Evolutionary conservation across 1,284 basidiomycete genomes (phyloP).

Genomic region (Trichosporon sp.): DNA sequence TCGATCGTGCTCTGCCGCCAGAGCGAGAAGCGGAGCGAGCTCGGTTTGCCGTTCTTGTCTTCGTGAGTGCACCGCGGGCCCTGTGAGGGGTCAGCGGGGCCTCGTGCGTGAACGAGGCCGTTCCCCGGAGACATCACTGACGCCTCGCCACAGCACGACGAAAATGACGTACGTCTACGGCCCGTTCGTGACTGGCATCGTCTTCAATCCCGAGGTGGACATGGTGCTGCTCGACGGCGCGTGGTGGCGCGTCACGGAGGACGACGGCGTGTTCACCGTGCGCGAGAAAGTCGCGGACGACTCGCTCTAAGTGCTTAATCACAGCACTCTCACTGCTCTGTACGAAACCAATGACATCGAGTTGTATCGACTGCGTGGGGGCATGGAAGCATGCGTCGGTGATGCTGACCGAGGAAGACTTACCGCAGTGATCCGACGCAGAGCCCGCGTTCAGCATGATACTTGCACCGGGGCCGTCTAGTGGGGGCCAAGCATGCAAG

Average conservation of each 20-base stretch:
- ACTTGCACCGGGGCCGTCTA: too few relatives aligned
- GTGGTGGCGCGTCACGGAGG: constrained; percentile 32
- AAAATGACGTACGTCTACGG: constrained; percentile 25
- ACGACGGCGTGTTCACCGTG: constrained; percentile 29
- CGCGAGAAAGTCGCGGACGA: constrained; percentile 28
- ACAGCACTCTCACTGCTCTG: constrained; percentile 10
- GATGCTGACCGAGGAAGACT: neutral
- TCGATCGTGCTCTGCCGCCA: constrained; percentile 21
- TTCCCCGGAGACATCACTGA: neutral
- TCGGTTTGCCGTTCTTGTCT: constrained; percentile 21
- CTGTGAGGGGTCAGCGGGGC: neutral
- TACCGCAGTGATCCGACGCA: too few relatives aligned
- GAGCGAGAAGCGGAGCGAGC: constrained; percentile 14
- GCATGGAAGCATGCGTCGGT: neutral
- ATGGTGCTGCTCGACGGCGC: constrained; percentile 30
- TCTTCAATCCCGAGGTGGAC: constrained; percentile 28
- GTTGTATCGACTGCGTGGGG: constrained; percentile 4
- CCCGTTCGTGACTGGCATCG: constrained; percentile 26
- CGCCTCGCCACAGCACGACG: neutral
- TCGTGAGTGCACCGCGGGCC: constrained; percentile 20
- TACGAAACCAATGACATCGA: neutral
- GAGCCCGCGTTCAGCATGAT: too few relatives aligned
- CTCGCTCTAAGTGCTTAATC: neutral
- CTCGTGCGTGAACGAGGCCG: neutral
- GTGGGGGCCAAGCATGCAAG: too few relatives aligned